Evolutionary conservation across 192 early-diverging fungal genomes (phyloP), one percentile per base, ranked within the genome.

Genomic region (Coemansia sp.): DNA sequence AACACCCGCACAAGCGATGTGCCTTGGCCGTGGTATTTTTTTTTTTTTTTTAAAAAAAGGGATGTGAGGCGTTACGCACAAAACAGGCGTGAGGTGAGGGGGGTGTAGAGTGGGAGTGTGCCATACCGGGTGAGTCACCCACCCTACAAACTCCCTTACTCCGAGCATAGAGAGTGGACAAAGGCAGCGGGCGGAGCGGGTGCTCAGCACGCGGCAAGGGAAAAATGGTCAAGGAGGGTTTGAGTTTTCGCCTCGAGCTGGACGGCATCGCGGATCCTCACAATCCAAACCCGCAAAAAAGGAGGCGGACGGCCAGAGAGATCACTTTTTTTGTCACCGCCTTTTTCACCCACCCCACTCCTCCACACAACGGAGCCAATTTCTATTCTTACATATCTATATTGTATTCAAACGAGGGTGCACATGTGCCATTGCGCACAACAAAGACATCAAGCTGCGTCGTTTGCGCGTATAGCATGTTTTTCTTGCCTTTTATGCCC

Each of bases 341-440:
- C 51, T 15, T 44, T 44, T 17, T 21, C 17, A 5, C 45, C 0
- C 1, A 29, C 55, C 29, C 55, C 27, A 14, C 29, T 58, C 29
- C 55, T 58, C 55, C 55, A 58, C 55, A 58, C 55, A 58, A 5
- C 27, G 14, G 27, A 58, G 55, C 27, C 29, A 58, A 2, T 31
- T 34, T 58, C 55, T 58, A 58, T 58, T 58, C 55, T 58, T 58
- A 58, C 55, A 58, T 58, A 32, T 58, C 55, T 58, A 58, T 58
- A 31, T 32, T 58, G 55, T 31, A 32, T 32, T 15, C 27, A 58
- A 31, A 58, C 55, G 29, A 58, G 15, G 29, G 55, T 14, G 25
- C 55, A 58, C 55, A 58, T 58, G 55, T 32, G 55, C 55, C 55
- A 58, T 58, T 58, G 55, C 55, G 31, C 55, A 7, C 27, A 34